Conservation (phyloP, 495 filamentous ascomycete species). For the Apodospora peruviana region DNA sequence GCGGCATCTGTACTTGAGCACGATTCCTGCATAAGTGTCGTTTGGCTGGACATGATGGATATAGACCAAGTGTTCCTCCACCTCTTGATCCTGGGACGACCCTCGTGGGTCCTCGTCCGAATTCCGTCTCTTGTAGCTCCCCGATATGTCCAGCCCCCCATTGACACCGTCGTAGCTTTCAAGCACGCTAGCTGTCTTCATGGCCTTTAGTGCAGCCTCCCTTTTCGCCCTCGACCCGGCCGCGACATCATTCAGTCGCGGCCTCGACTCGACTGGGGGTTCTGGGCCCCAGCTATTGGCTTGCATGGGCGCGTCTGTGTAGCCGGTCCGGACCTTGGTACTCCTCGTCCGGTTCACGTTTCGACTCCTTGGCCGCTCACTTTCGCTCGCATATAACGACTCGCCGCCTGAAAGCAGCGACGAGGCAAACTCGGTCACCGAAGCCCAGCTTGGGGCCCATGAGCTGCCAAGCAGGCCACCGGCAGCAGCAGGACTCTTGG, state of each 20-base stretch:
- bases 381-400: constrained; percentile 19
- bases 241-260: constrained; percentile 38
- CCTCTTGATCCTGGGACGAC: constrained; percentile 26
- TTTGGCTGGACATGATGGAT: constrained; percentile 75
- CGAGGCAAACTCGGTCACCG: constrained; percentile 37
- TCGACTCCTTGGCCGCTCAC: constrained; percentile 26
- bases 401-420: constrained; percentile 33
- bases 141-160: constrained; percentile 39
- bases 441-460: constrained; percentile 43
- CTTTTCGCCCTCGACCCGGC: constrained; percentile 43
- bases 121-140: constrained; percentile 48
- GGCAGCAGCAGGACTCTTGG: constrained; percentile 26
- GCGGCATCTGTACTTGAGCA: constrained; percentile 81
- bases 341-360: constrained; percentile 17
- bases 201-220: constrained; percentile 41
- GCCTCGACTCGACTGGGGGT: constrained; percentile 28
- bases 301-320: background rate
- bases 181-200: constrained; percentile 44
- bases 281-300: constrained; percentile 34
- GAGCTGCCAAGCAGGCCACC: constrained; percentile 36
- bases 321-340: constrained; percentile 18
- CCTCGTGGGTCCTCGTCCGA: constrained; percentile 41
- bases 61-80: constrained; percentile 74
- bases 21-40: constrained; percentile 86
- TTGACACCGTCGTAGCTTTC: constrained; percentile 46